Evolutionary conservation across 306 rosid genomes (phyloP).

Genomic region (Macrotyloma uniflorum): DNA sequence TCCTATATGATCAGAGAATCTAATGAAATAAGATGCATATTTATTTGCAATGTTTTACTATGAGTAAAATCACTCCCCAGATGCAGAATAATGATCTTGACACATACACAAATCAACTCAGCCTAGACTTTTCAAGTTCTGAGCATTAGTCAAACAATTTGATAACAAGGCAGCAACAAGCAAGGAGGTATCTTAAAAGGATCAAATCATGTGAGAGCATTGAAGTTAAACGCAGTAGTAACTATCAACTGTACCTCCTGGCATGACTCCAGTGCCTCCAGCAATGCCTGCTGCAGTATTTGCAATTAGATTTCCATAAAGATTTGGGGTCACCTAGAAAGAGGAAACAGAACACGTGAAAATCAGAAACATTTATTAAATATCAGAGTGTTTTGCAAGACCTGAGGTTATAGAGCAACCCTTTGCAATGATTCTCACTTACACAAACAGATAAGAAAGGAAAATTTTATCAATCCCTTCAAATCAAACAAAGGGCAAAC

Average conservation of each 20-base stretch:
- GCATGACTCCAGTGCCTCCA: constrained; percentile 99
- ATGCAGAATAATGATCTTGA: constrained; percentile 3
- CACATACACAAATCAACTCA: neutral
- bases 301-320: constrained; percentile 93
- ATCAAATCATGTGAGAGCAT: constrained; percentile 8
- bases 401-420: constrained; percentile 2
- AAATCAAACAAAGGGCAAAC: neutral
- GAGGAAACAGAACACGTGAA: constrained; percentile 35
- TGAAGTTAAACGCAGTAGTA: constrained; percentile 21
- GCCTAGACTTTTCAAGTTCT: constrained; percentile 19
- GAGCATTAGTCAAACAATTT: neutral
- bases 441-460: neutral
- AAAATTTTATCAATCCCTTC: neutral
- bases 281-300: constrained; percentile 99
- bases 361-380: neutral
- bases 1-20: neutral
- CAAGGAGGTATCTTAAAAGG: constrained; percentile 1
- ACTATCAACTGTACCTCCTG: constrained; percentile 68
- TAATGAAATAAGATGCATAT: neutral
- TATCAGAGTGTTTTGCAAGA: neutral
- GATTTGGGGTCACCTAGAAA: constrained; percentile 94
- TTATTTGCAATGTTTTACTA: neutral
- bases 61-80: neutral
- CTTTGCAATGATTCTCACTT: neutral
- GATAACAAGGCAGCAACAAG: neutral